Evolutionary conservation across 2,329 filamentous ascomycete genomes (phyloP), one percentile per base, ranked within the genome.

Genomic region (Zasmidium angulare): DNA sequence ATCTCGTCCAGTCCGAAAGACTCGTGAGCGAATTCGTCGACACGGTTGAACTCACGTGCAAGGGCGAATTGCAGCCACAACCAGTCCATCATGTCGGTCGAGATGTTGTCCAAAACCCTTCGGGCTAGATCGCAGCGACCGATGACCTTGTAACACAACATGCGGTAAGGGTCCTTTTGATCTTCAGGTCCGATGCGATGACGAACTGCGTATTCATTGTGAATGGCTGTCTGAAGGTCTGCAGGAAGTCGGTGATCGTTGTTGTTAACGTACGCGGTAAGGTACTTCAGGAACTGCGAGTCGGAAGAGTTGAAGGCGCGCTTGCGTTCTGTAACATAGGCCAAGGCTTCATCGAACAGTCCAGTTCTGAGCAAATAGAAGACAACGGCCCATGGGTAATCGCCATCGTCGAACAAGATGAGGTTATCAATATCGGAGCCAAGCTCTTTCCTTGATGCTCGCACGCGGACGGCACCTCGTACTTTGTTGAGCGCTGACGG

Each of bases 61-160:
- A 88, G 77, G 53, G 77, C 81, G 69, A 88, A 87, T 62, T 88
- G 85, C 58, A 88, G 71, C 86, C 86, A 88, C 63, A 86, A 80
- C 85, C 85, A 88, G 66, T 88, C 86, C 66, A 87, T 85, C 68
- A 87, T 83, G 31, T 79, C 81, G 69, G 84, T 83, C 46, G 78
- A 82, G 61, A 88, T 79, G 3, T 78, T 76, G 48, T 86, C 84
- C 36, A 88, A 74, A 60, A 78, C 84, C 56, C 84, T 79, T 47
- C 81, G 79, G 50, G 75, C 78, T 59, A 88, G 77, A 63, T 88
- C 86, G 70, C 85, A 88, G 52, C 86, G 91, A 49, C 96, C 95
- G 68, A 99, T 89, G 62, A 99, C 88, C 81, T 99, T 98, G 82
- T 98, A 98, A 75, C 95, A 97, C 50, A 93, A 93, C 86, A 96